Conservation (phyloP, 2,329 filamentous ascomycete species). For the Xylaria sp. region DNA sequence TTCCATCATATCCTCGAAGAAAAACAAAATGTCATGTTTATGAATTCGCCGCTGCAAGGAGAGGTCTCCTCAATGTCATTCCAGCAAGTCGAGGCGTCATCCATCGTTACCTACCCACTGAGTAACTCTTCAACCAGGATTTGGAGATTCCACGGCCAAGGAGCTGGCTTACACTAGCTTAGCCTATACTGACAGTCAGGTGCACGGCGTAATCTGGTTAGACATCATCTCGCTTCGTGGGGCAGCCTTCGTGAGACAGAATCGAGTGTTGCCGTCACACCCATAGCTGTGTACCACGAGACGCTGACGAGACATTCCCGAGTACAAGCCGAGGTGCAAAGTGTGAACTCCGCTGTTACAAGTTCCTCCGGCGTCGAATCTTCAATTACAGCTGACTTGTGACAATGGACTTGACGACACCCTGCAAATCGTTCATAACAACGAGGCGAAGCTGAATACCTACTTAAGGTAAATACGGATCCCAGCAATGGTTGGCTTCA, state of each 20-base stretch:
- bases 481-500: background rate
- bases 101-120: background rate
- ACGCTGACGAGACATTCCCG: no score
- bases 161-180: background rate
- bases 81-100: no score
- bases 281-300: background rate
- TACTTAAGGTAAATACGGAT: background rate
- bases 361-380: no score
- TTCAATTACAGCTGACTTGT: no score
- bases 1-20: no score
- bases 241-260: background rate
- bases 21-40: no score
- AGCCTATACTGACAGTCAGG: slow-evolving; percentile 16
- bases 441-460: no score
- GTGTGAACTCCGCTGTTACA: background rate
- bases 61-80: no score
- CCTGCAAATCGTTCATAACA: no score
- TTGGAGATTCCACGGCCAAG: slow-evolving; percentile 6
- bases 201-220: background rate
- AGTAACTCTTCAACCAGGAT: background rate
- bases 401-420: no score
- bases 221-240: background rate
- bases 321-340: background rate
- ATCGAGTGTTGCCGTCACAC: background rate
- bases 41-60: no score